Evolutionary conservation across 2,329 filamentous ascomycete genomes (phyloP).

Genomic region (Neopestalotiopsis sp.): DNA sequence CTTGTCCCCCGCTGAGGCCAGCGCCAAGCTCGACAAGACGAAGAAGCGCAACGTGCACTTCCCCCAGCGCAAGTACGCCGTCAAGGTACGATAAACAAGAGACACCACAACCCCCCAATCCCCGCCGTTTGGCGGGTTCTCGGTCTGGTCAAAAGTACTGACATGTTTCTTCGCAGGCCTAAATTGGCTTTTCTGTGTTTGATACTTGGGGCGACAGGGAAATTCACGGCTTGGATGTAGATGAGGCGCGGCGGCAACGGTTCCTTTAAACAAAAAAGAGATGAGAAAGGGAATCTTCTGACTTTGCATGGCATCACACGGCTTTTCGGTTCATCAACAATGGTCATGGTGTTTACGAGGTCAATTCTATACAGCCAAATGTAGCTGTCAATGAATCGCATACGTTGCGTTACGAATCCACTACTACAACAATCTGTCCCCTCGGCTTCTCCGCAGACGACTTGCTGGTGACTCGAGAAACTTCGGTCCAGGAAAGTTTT

Average conservation of each 20-base stretch:
- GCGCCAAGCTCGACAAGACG: constrained; percentile 86
- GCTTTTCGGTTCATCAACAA: constrained; percentile 40
- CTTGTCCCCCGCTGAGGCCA: constrained; percentile 89
- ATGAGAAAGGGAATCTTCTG: constrained; percentile 37
- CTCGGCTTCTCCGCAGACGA: neutral
- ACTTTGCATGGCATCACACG: constrained; percentile 44
- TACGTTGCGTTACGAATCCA: constrained; percentile 20
- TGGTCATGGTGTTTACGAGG: constrained; percentile 40
- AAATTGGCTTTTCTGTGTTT: constrained; percentile 23
- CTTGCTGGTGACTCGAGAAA: neutral
- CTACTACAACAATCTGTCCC: neutral
- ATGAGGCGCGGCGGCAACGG: constrained; percentile 34
- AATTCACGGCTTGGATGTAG: constrained; percentile 27
- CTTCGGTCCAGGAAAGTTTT: neutral
- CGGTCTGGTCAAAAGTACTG: neutral
- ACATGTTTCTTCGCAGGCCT: constrained; percentile 26
- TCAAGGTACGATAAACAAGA: constrained; percentile 75
- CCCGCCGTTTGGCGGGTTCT: neutral
- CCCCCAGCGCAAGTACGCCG: constrained; percentile 97
- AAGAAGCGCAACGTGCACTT: constrained; percentile 97
- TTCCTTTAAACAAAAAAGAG: constrained; percentile 31
- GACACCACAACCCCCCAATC: neutral
- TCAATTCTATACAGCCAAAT: constrained; percentile 39
- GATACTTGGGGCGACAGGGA: constrained; percentile 22
- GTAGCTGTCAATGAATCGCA: constrained; percentile 37